Evolutionary conservation across 805 yeast genomes (phyloP).

Genomic region (Candida suzukii): DNA sequence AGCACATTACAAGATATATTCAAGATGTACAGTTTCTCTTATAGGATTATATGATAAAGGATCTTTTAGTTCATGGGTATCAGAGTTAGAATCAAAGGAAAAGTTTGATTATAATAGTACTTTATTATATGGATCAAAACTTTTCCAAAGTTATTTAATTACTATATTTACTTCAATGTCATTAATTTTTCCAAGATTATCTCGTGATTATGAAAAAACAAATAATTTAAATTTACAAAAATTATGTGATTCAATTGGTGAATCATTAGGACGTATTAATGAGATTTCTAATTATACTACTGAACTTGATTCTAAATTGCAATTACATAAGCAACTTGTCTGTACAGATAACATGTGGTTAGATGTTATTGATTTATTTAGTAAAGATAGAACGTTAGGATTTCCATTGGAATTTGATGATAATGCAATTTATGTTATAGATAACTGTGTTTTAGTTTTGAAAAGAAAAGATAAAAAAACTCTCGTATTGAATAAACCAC

Average conservation of each 20-base stretch:
- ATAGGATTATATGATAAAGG: constrained; percentile 20
- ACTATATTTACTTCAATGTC: constrained; percentile 24
- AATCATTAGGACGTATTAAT: constrained; percentile 15
- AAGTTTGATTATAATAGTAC: constrained; percentile 14
- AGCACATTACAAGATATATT: constrained; percentile 18
- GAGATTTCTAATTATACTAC: constrained; percentile 22
- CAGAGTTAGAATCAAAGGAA: constrained; percentile 9
- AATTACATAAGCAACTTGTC: constrained; percentile 21
- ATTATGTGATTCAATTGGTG: constrained; percentile 12
- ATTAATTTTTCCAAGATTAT: constrained; percentile 16
- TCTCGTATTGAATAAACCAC: constrained; percentile 14
- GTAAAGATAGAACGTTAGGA: constrained; percentile 16
- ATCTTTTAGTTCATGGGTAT: constrained; percentile 18
- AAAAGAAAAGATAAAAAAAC: constrained; percentile 12
- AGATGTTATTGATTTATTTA: constrained; percentile 25
- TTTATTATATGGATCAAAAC: constrained; percentile 20
- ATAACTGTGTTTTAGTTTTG: constrained; percentile 21
- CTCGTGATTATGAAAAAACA: constrained; percentile 14
- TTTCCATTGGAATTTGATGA: constrained; percentile 19
- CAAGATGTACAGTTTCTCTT: constrained; percentile 22
- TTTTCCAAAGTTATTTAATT: constrained; percentile 23
- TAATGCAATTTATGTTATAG: constrained; percentile 34
- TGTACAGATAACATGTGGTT: constrained; percentile 22
- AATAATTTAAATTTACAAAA: constrained; percentile 8
- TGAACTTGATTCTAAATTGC: constrained; percentile 23